Conservation (phyloP, 768 basidiomycete species). For the Paxillus involutus region DNA sequence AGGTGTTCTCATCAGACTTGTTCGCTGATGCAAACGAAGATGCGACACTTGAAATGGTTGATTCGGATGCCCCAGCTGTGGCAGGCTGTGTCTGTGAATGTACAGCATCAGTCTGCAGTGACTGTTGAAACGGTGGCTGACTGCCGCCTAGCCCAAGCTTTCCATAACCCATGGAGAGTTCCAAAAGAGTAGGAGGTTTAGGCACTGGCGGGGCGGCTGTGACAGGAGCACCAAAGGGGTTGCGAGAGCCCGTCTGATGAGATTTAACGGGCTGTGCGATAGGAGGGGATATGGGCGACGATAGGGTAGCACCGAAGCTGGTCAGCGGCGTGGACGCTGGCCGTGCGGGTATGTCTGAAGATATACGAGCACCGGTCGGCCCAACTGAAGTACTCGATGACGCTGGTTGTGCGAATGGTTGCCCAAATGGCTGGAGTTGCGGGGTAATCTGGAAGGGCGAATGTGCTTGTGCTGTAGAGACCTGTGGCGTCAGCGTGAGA, state of each 20-base stretch:
- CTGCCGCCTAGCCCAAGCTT: constrained; percentile 20
- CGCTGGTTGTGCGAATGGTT: constrained; percentile 7
- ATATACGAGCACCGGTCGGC: background rate
- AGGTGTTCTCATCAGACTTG: constrained; percentile 29
- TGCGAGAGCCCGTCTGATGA: constrained; percentile 91
- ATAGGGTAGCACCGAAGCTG: constrained; percentile 28
- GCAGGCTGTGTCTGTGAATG: constrained; percentile 28
- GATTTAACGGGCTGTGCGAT: constrained; percentile 67
- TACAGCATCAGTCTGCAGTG: constrained; percentile 31
- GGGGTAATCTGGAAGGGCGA: constrained; percentile 8
- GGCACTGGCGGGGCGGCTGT: constrained; percentile 64
- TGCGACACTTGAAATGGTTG: constrained; percentile 66
- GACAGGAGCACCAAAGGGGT: constrained; percentile 86
- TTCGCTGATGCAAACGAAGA: constrained; percentile 62
- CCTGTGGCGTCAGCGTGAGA: constrained; percentile 11
- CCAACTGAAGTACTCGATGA: constrained; percentile 6
- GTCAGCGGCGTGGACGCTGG: constrained; percentile 76
- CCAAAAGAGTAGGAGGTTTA: constrained; percentile 77
- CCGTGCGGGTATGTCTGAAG: constrained; percentile 44
- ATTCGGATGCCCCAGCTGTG: constrained; percentile 23
- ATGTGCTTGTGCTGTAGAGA: constrained; percentile 6
- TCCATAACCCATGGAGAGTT: constrained; percentile 60
- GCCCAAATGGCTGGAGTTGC: constrained; percentile 15
- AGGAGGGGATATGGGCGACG: constrained; percentile 39
- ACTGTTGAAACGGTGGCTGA: constrained; percentile 31